phyloP scores from a whole-genome alignment of 78 protist species.

The Chrysochromulina parva region DNA sequence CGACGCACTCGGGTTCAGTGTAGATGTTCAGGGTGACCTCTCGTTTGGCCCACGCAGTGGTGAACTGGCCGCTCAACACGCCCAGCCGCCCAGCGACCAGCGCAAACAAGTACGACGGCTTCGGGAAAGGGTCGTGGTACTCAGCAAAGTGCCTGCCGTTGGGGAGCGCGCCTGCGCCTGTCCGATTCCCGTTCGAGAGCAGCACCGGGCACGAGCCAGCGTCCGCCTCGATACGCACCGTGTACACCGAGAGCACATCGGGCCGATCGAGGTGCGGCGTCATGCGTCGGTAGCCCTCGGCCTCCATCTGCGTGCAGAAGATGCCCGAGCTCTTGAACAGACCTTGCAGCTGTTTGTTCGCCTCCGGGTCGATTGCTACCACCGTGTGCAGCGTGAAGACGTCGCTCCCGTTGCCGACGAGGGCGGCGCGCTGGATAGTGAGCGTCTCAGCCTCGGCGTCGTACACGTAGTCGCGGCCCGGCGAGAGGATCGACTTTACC shows the following conservation, averaged over 20 bases:
- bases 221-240: constrained; percentile 17
- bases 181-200: constrained; percentile 40
- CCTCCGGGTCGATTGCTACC: too few species aligned
- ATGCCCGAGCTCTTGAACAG: constrained; percentile 9
- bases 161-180: background rate
- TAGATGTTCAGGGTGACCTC: background rate
- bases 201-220: constrained; percentile 22
- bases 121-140: constrained; percentile 38
- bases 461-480: too few species aligned
- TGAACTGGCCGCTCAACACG: background rate
- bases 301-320: constrained; percentile 54
- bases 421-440: too few species aligned
- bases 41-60: background rate
- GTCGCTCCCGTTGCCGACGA: too few species aligned
- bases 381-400: too few species aligned
- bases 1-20: constrained; percentile 5
- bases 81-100: constrained; percentile 19
- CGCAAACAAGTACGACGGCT: constrained; percentile 47
- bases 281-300: constrained; percentile 12
- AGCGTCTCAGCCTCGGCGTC: too few species aligned
- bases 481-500: too few species aligned
- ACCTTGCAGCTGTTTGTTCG: constrained; percentile 34
- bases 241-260: background rate
- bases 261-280: constrained; percentile 33
- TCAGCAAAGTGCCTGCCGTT: constrained; percentile 33